Conservation (phyloP, 169 alveolate genomes). For the Plasmodium billcollinsi region DNA sequence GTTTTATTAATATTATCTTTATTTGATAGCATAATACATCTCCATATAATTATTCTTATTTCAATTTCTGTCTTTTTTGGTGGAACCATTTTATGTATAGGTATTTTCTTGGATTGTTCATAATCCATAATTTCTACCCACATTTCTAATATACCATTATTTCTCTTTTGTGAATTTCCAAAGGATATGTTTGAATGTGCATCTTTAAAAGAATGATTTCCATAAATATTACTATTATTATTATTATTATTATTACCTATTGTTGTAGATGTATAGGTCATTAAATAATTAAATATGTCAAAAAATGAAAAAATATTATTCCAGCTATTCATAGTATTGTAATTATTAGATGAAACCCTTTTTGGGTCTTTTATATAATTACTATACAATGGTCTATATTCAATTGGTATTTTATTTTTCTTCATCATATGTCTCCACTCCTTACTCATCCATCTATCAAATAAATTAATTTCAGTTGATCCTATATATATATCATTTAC, state of each 20-base stretch:
- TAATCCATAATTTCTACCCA: conserved; percentile 89
- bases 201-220: background rate
- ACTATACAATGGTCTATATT: conserved; percentile 87
- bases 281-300: conserved; percentile 32
- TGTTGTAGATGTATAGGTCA: conserved; percentile 1
- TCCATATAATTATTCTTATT: conserved; percentile 85
- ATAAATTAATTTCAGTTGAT: conserved; percentile 90
- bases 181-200: background rate
- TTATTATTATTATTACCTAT: background rate
- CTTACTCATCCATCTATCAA: conserved; percentile 92
- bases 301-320: conserved; percentile 72
- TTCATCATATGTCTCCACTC: conserved; percentile 92
- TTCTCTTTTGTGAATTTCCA: conserved; percentile 24
- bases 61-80: conserved; percentile 89
- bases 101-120: conserved; percentile 84
- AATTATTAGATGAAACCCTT: conserved; percentile 46
- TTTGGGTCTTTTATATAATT: conserved; percentile 31
- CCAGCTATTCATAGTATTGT: conserved; percentile 52
- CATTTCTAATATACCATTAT: conserved; percentile 85
- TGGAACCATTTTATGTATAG: conserved; percentile 83
- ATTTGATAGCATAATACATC: conserved; percentile 71
- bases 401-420: conserved; percentile 90
- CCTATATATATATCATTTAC: conserved; percentile 88
- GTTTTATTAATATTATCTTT: conserved; percentile 78
- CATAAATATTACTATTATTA: background rate